Conservation (phyloP, 257 asterid species). For the Nemophila menziesii region DNA sequence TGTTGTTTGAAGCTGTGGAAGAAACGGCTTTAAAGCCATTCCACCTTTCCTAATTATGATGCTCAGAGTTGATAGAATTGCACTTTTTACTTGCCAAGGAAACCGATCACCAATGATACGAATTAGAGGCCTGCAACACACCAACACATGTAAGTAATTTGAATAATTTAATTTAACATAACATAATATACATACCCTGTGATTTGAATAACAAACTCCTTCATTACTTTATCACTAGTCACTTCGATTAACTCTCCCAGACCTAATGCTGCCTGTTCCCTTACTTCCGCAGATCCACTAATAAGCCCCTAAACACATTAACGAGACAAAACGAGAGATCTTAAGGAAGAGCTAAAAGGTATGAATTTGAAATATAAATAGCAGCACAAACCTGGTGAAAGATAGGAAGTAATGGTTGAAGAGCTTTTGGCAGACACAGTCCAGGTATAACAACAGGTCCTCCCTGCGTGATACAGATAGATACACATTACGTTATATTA, state of each 20-base stretch:
- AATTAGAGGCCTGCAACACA: constrained; percentile 67
- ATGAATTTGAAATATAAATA: too few species aligned
- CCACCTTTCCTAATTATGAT: constrained; percentile 92
- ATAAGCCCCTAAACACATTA: constrained; percentile 61
- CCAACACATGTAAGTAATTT: background rate
- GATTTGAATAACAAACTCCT: constrained; percentile 89
- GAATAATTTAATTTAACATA: background rate
- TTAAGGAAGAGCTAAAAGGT: background rate
- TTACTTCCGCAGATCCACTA: constrained; percentile 93
- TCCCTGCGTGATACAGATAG: too few species aligned
- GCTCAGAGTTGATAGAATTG: constrained; percentile 83
- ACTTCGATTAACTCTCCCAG: constrained; percentile 93
- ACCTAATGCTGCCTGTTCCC: constrained; percentile 97
- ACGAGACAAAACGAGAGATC: background rate
- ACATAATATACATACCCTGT: constrained; percentile 58
- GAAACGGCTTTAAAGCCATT: constrained; percentile 87
- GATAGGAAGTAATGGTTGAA: constrained; percentile 82
- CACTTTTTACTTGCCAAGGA: constrained; percentile 99
- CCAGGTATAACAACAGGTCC: constrained; percentile 93
- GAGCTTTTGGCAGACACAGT: constrained; percentile 93
- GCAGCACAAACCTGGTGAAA: constrained; percentile 63
- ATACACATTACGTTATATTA: too few species aligned
- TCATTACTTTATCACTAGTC: constrained; percentile 75
- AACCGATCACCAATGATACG: constrained; percentile 98
- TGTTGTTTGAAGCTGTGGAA: constrained; percentile 98